Evolutionary conservation across 140 eudicot species (phyloP).

Genomic region (Flaveria floridana): DNA sequence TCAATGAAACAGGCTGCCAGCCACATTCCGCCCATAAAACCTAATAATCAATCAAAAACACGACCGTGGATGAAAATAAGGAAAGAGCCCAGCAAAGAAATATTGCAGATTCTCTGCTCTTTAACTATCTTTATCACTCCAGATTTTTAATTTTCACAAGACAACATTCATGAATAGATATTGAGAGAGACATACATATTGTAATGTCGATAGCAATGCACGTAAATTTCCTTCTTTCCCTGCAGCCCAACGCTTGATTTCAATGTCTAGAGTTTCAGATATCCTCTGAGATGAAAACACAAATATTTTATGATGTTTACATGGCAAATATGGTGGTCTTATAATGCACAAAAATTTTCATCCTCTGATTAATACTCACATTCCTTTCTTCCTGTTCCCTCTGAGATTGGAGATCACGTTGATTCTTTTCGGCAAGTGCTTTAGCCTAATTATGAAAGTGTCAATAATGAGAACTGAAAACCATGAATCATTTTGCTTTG

Average conservation of each 20-base stretch:
- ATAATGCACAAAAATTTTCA: not conserved
- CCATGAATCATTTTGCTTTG: not conserved
- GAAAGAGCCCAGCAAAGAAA: no score
- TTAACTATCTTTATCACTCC: no score
- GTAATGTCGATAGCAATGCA: slow-evolving; percentile 85
- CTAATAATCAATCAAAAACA: slow-evolving; percentile 33
- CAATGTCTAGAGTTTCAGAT: slow-evolving; percentile 45
- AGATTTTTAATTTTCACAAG: not conserved
- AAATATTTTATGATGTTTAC: not conserved
- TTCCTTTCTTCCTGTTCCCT: slow-evolving; percentile 85
- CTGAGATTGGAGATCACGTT: slow-evolving; percentile 78
- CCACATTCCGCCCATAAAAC: slow-evolving; percentile 97
- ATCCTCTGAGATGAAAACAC: slow-evolving; percentile 45
- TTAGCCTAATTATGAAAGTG: slow-evolving; percentile 53
- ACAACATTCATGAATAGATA: slow-evolving; percentile 1
- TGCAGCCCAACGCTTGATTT: slow-evolving; percentile 63
- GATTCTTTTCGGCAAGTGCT: slow-evolving; percentile 91
- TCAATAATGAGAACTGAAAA: slow-evolving; percentile 23
- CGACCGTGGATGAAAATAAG: no score
- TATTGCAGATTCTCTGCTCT: no score
- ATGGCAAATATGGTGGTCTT: not conserved
- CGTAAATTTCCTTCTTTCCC: slow-evolving; percentile 82
- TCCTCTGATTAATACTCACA: slow-evolving; percentile 43
- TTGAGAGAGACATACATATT: slow-evolving; percentile 61
- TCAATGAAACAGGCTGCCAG: slow-evolving; percentile 98